Base-by-base conservation (phyloP, 768 basidiomycete genomes). In the Boletus subparvulus region DNA sequence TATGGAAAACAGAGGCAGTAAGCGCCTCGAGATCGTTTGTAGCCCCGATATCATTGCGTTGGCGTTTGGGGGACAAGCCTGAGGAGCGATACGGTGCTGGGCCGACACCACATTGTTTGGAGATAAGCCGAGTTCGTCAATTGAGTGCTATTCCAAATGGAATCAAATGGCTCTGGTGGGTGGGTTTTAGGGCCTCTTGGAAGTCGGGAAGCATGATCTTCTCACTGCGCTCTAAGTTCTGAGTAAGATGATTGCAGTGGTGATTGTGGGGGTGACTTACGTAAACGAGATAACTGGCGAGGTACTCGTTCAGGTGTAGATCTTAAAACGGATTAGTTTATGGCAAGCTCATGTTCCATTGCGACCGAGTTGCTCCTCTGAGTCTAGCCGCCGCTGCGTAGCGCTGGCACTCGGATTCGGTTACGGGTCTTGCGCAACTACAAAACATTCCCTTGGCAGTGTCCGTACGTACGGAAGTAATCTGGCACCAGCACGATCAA, bases 1-100 rank as follows among this genome's bases (percentile, higher is more conserved):
- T 69, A 19, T 64, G 61, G 68, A 86, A 92, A 47, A 83, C 83
- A 35, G 69, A 73, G 3, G 77, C 3, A 65, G 13, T 12, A 35
- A 13, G 4, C 13, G 33, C 33, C 8, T 35, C 3, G 33, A 30
- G 28, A 30, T 30, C 6, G 5, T 30, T 30, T 30, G 28, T 30
- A 30, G 28, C 28, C 8, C 28, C 28, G 28, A 30, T 30, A 30
- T 30, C 28, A 30, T 30, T 7, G 28, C 28, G 1, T 30, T 1
- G 28, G 3, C 28, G 28, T 4, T 6, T 9, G 1, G 28, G 5
- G 28, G 28, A 9, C 28, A 6, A 9, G 8, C 21, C 21, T 21
- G 21, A 21, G 21, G 21, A 21, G 21, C 21, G 21, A 21, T 21
- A 21, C 21, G 2, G 21, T 21, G 21, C 21, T 21, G 28, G 8